These are phyloP conservation scores for Rostrohypoxylon terebratum DNA, from an alignment of 495 filamentous ascomycete species.

Conservation along the genomic window DNA sequence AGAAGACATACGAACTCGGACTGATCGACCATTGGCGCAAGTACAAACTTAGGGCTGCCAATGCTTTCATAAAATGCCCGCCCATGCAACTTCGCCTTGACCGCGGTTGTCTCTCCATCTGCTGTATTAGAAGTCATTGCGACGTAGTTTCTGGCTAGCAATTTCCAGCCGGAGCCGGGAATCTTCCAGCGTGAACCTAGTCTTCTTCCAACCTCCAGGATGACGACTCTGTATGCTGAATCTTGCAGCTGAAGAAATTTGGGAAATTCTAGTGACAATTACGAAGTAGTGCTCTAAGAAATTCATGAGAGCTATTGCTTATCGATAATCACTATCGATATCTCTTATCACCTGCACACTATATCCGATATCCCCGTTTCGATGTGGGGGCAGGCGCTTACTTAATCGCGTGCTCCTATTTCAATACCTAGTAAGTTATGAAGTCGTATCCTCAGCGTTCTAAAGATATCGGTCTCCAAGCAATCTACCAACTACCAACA, in stretches of 20 bases:
- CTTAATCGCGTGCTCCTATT: not conserved
- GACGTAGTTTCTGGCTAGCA: slow-evolving; percentile 24
- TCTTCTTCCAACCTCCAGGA: slow-evolving; percentile 31
- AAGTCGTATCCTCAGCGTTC: no score
- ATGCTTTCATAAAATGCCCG: slow-evolving; percentile 93
- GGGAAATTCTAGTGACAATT: slow-evolving; percentile 14
- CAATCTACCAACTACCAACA: no score
- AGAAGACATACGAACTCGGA: slow-evolving; percentile 85
- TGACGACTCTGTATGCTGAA: not conserved
- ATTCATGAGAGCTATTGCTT: slow-evolving; percentile 7
- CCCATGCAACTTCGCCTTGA: slow-evolving; percentile 75
- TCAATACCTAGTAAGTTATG: no score
- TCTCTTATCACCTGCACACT: not conserved
- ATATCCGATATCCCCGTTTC: not conserved
- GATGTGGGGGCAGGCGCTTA: not conserved
- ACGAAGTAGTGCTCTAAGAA: slow-evolving; percentile 22
- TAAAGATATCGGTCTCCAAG: no score
- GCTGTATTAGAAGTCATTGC: slow-evolving; percentile 31
- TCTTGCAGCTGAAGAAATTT: not conserved
- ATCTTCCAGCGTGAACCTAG: slow-evolving; percentile 26
- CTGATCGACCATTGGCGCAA: slow-evolving; percentile 98
- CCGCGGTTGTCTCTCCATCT: slow-evolving; percentile 20
- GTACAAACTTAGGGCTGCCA: slow-evolving; percentile 86
- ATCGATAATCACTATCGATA: not conserved
- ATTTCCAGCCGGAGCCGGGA: slow-evolving; percentile 33